Evolutionary conservation across 768 basidiomycete species (phyloP).

Genomic region (Macrolepiota fuliginosa): DNA sequence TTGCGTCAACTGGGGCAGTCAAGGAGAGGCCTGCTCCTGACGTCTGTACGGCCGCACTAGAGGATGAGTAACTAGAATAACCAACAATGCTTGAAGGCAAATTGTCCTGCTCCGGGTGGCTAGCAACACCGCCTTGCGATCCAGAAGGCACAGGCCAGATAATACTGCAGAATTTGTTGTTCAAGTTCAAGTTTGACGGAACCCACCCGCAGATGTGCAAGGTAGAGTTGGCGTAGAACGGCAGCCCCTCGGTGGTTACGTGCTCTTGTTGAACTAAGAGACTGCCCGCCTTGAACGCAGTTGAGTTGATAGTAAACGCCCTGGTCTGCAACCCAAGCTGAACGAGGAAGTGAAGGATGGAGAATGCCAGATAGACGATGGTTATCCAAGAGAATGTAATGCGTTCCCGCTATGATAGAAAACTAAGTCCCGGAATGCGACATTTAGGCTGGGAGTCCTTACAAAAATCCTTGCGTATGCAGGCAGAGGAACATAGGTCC

Average conservation of each 20-base stretch:
- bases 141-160: constrained; percentile 42
- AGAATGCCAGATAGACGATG: constrained; percentile 63
- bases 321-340: constrained; percentile 69
- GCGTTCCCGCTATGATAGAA: constrained; percentile 55
- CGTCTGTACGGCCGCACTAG: neutral
- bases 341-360: constrained; percentile 60
- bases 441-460: constrained; percentile 19
- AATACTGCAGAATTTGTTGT: constrained; percentile 41
- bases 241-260: constrained; percentile 46
- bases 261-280: constrained; percentile 49
- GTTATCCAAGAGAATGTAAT: constrained; percentile 69
- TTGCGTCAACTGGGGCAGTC: neutral
- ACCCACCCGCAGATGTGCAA: constrained; percentile 59
- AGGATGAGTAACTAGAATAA: neutral
- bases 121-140: neutral
- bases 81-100: neutral
- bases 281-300: constrained; percentile 52
- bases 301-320: constrained; percentile 62
- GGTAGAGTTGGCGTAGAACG: constrained; percentile 43
- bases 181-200: constrained; percentile 38
- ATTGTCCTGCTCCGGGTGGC: constrained; percentile 1
- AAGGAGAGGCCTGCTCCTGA: neutral
- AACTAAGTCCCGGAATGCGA: neutral
- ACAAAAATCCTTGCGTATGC: constrained; percentile 41
- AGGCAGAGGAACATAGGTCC: constrained; percentile 30